Evolutionary conservation across 177 flowering plant genomes (phyloP).

Genomic region (Vitis hybrid): DNA sequence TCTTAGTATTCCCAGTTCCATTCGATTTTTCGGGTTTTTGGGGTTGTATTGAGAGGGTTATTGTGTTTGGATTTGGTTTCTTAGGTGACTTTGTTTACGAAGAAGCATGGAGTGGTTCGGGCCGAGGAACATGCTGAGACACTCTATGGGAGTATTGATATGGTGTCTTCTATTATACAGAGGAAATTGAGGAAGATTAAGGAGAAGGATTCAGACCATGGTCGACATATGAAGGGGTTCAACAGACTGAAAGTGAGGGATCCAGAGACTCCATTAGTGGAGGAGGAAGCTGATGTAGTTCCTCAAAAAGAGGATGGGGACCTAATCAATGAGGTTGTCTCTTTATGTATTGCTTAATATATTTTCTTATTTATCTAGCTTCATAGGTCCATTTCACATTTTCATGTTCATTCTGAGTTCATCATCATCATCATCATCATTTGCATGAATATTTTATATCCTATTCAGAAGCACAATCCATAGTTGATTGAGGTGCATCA

Average conservation of each 20-base stretch:
- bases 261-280: conserved; percentile 28
- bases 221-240: conserved; percentile 87
- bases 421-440: not conserved
- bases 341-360: not conserved
- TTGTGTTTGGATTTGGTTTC: conserved; percentile 2
- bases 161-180: conserved; percentile 78
- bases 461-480: no score
- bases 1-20: not conserved
- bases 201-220: conserved; percentile 90
- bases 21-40: not conserved
- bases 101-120: conserved; percentile 87
- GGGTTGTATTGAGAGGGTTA: not conserved
- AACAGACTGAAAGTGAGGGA: conserved; percentile 63
- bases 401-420: not conserved
- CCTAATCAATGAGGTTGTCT: conserved; percentile 49
- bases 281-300: conserved; percentile 31
- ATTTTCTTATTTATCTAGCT: not conserved
- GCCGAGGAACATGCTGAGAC: conserved; percentile 90
- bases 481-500: no score
- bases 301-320: conserved; percentile 39
- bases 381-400: not conserved
- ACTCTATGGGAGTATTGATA: conserved; percentile 72
- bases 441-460: no score
- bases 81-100: conserved; percentile 80
- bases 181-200: conserved; percentile 92